These are phyloP conservation scores for Suillus discolor DNA, from an alignment of 768 basidiomycete species.

Conservation along the genomic window DNA sequence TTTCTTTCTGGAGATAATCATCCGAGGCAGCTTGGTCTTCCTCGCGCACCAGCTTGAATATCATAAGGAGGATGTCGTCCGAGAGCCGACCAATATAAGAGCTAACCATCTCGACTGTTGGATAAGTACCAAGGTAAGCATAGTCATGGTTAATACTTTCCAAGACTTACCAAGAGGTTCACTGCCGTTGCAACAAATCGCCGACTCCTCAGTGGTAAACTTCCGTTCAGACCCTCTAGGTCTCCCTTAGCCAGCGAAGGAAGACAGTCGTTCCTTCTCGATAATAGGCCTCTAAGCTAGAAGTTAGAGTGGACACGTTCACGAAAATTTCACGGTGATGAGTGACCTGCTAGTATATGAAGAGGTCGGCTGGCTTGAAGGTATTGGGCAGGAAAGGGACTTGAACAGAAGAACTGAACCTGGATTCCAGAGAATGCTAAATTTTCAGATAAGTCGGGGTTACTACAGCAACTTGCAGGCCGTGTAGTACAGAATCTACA, in stretches of 20 bases:
- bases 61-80: neutral
- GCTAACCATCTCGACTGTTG: neutral
- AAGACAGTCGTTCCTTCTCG: neutral
- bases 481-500: no score
- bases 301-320: neutral
- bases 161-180: neutral
- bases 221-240: neutral
- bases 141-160: neutral
- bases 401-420: no score
- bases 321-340: neutral
- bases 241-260: neutral
- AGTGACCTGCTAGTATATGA: no score
- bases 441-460: no score
- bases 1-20: neutral
- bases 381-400: no score
- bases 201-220: neutral
- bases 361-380: no score
- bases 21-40: neutral
- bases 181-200: neutral
- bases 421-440: no score
- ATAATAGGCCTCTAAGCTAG: neutral
- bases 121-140: neutral
- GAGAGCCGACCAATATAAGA: neutral
- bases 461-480: no score
- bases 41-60: neutral